Conservation (phyloP, 345 rosid genomes). For the Aegle marmelos region DNA sequence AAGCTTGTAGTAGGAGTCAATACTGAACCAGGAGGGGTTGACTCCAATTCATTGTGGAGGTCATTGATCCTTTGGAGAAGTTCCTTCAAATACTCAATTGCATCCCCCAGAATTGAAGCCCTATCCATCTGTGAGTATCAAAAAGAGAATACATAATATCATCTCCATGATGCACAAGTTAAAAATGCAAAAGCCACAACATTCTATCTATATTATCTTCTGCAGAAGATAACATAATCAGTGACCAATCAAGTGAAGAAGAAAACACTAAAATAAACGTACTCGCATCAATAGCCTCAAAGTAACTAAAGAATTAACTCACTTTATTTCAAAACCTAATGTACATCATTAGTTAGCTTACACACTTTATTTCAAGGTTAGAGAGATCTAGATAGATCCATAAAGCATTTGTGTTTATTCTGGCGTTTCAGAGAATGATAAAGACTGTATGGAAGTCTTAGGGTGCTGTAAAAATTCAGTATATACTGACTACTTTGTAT, state of each 20-base stretch:
- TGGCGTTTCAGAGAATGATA: not conserved
- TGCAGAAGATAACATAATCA: too few species aligned
- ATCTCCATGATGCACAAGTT: not conserved
- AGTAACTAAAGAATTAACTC: not conserved
- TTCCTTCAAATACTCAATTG: constrained; percentile 89
- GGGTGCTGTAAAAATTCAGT: not conserved
- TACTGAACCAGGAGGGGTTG: constrained; percentile 51
- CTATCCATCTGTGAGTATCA: constrained; percentile 74
- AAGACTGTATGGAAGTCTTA: not conserved
- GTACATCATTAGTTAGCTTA: not conserved
- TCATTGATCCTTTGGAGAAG: constrained; percentile 92
- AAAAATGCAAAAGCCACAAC: not conserved
- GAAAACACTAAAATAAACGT: not conserved
- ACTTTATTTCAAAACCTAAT: not conserved
- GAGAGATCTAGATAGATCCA: not conserved
- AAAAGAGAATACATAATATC: not conserved
- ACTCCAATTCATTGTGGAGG: constrained; percentile 82
- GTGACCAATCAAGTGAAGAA: too few species aligned
- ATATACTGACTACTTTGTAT: not conserved
- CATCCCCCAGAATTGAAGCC: constrained; percentile 95
- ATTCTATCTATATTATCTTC: not conserved
- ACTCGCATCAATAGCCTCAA: not conserved
- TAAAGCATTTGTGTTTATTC: not conserved
- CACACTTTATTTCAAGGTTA: not conserved
- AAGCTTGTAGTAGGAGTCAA: constrained; percentile 53